Evolutionary conservation across 306 rosid genomes (phyloP).

Genomic region (Trichosanthes cucumerina): DNA sequence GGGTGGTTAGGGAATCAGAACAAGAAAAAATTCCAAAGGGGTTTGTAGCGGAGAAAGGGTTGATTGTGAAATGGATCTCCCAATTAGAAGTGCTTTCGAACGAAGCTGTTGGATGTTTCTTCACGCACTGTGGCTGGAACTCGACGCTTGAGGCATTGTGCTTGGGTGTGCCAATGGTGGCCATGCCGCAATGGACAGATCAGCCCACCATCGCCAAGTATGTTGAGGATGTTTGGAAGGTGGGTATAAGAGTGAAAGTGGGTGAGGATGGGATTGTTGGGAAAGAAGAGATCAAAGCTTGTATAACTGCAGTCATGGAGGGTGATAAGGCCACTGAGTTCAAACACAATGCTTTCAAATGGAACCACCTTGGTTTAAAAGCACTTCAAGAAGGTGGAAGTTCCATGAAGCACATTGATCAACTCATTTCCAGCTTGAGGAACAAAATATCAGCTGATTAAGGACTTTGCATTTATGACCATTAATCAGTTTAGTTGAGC

Average conservation of each 20-base stretch:
- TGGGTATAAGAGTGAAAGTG: constrained; percentile 29
- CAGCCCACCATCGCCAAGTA: constrained; percentile 39
- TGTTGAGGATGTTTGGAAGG: constrained; percentile 34
- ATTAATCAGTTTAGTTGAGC: no score
- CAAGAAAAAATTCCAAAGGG: constrained; percentile 15
- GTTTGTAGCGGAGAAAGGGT: constrained; percentile 23
- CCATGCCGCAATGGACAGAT: constrained; percentile 39
- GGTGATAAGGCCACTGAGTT: constrained; percentile 29
- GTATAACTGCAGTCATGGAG: constrained; percentile 27
- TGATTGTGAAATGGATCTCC: constrained; percentile 42
- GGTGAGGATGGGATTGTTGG: constrained; percentile 27
- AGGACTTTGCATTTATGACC: not conserved
- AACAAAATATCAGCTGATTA: not conserved
- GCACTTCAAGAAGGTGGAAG: constrained; percentile 29
- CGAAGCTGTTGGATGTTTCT: constrained; percentile 28
- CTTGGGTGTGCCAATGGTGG: constrained; percentile 39
- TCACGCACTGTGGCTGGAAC: constrained; percentile 45
- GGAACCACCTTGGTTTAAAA: constrained; percentile 29
- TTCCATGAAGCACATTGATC: constrained; percentile 23
- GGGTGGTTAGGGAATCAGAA: constrained; percentile 40
- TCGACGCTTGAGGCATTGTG: constrained; percentile 33
- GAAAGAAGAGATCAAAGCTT: constrained; percentile 25
- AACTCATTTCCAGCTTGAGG: constrained; percentile 4
- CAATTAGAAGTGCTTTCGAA: constrained; percentile 33
- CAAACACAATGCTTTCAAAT: constrained; percentile 24